Evolutionary conservation across 1,139 yeast species (phyloP), one percentile per base, ranked within the genome.

Genomic region (Taiozyma sp.): DNA sequence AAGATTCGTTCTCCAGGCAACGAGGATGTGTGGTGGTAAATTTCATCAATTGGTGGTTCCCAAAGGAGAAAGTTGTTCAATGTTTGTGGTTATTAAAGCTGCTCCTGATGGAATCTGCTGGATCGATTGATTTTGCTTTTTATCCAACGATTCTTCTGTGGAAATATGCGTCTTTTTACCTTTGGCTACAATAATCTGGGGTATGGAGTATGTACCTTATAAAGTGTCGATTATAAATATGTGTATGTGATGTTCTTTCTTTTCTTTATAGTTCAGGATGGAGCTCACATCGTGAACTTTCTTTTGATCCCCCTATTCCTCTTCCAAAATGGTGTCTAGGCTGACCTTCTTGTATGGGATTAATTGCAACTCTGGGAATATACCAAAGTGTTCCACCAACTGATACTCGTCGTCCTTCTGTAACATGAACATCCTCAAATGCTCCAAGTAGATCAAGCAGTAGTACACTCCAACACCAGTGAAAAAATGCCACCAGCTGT

Each of bases 401-500:
- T 67, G 66, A 64, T 77, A 89, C 49, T 76, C 77, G 24, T 74
- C 65, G 39, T 79, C 76, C n/a, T 73, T 73, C 19, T 81, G 82
- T 44, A 75, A 74, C 56, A 84, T 73, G 65, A 80, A 80, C 45
- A 82, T 72, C 58, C 95, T 78, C 61, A 87, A 72, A 63, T 84
- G 87, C 67, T 87, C 89, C 56, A 81, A 66, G 57, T 77, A 79
- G 14, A 78, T 79, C 43, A 81, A 69, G 64, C 78, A 81, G 62
- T 77, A 81, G 67, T 88, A 89, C n/a, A 88, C 88, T 55, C 96
- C 96, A n/a, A 83, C 72, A 4, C 96, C 95, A 0, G 96, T 88
- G 57, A 88, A 77, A 38, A 88, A 72, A 66, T 92, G 99, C 99
- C 99, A 92, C 98, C 98, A 92, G 19, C 96, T 97, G 65, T 92